Conservation (phyloP, 2,329 filamentous ascomycete genomes). For the Botrytis paeoniae region DNA sequence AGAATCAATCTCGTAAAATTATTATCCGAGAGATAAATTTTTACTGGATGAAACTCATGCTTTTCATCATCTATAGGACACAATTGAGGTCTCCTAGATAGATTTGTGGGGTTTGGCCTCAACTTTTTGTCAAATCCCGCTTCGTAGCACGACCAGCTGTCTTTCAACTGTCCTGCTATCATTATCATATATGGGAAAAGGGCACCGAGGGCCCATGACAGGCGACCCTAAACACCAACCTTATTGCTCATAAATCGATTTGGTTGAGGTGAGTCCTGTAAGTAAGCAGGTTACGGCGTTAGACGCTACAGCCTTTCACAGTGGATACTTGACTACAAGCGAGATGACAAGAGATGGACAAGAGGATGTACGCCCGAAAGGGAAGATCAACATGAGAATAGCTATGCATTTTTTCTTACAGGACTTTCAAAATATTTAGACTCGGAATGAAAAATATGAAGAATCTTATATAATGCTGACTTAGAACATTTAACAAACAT, state of each 20-base stretch:
- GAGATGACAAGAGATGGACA: background rate
- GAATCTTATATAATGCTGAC: background rate
- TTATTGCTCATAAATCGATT: background rate
- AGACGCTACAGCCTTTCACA: background rate
- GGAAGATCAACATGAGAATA: background rate
- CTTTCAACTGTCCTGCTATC: too few relatives aligned
- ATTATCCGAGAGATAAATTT: background rate
- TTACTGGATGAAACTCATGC: too few relatives aligned
- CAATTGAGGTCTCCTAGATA: background rate
- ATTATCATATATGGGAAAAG: background rate
- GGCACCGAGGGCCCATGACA: too few relatives aligned
- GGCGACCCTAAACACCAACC: background rate
- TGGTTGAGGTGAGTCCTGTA: background rate
- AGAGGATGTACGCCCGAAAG: background rate
- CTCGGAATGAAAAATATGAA: background rate
- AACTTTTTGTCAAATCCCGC: background rate
- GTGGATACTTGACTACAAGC: background rate
- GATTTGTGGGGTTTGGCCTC: background rate
- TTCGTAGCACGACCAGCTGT: too few relatives aligned
- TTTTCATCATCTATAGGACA: background rate
- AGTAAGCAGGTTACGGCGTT: background rate
- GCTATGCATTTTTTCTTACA: background rate
- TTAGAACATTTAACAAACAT: background rate
- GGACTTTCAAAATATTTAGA: accelerated
- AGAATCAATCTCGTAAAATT: background rate